These are phyloP conservation scores for Zymoseptoria brevis DNA, from an alignment of 2,329 filamentous ascomycete genomes.

Conservation along the genomic window DNA sequence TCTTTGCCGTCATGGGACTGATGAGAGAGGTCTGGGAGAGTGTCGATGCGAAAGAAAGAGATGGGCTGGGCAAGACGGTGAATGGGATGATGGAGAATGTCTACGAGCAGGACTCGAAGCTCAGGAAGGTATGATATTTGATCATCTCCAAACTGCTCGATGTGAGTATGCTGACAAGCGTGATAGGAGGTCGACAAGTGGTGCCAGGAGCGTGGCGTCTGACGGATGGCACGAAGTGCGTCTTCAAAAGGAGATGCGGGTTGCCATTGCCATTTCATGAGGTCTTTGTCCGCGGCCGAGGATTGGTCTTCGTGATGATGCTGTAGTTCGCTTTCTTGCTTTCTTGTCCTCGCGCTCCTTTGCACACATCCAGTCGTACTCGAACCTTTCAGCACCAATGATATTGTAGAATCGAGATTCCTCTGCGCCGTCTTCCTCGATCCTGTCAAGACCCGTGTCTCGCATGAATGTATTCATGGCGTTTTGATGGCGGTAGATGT, in stretches of 20 bases:
- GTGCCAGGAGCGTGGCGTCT: slow-evolving; percentile 35
- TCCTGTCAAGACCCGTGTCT: neutral
- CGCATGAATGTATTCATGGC: neutral
- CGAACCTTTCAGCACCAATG: neutral
- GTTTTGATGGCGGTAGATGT: neutral
- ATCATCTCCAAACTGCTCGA: neutral
- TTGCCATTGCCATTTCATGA: neutral
- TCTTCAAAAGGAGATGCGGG: neutral
- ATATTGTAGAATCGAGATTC: neutral
- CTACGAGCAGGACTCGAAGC: slow-evolving; percentile 53
- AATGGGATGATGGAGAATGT: slow-evolving; percentile 59
- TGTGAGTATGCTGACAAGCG: neutral
- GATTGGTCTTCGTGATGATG: neutral
- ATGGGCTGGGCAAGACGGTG: slow-evolving; percentile 14
- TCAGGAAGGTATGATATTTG: slow-evolving; percentile 46
- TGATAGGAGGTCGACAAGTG: slow-evolving; percentile 62
- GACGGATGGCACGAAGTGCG: neutral
- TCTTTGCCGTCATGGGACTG: slow-evolving; percentile 63
- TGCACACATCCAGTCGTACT: neutral
- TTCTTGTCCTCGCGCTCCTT: neutral
- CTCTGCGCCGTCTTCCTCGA: neutral
- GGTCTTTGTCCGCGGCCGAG: too few relatives aligned
- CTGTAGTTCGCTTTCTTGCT: neutral
- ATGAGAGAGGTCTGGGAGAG: slow-evolving; percentile 54
- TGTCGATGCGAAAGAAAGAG: slow-evolving; percentile 13